Evolutionary conservation across 306 rosid genomes (phyloP), one percentile per base, ranked within the genome.

Genomic region (Acmispon strigosus): DNA sequence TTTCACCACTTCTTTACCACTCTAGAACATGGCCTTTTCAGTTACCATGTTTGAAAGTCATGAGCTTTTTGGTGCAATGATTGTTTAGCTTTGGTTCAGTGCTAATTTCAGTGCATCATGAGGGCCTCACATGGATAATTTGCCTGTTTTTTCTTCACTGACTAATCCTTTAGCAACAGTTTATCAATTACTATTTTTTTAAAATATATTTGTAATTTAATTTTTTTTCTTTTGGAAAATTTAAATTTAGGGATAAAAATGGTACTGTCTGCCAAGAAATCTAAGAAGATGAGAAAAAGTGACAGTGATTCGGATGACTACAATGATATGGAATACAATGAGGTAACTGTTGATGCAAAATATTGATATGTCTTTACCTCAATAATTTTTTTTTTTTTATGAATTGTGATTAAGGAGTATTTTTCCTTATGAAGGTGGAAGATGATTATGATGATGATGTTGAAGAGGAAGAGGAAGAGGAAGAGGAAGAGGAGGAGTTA

Each of bases 221-320:
- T 27, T 59, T 16, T 62, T 19, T 64, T 7, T 1, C 22, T 22
- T 22, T 3, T 39, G 42, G 1, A 55, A 4, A 39, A 36, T 47
- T 9, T 39, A 4, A 41, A 27, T 53, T 42, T 60, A 67, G 82
- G 72, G 48, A 4, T 66, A 22, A 56, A 59, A 68, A 81, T 86
- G 90, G 81, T 80, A 27, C 0, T 3, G 34, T 79, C 82, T 24
- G 70, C 77, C 24, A 86, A 83, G 70, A 81, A 76, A 73, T 78
- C 66, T 59, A 76, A 43, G 53, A 78, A 53, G 52, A 47, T 62
- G 61, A 71, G 0, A 73, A 44, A 49, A 15, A 60, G 37, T 72
- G 82, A 75, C 57, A 70, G 76, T 75, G 84, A 70, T 62, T 67
- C 18, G 10, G 88, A 86, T 53, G 83, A 76, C 13, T 80, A 72